phyloP scores from a whole-genome alignment of 2,329 filamentous ascomycete genomes.

The Acarospora socialis region DNA sequence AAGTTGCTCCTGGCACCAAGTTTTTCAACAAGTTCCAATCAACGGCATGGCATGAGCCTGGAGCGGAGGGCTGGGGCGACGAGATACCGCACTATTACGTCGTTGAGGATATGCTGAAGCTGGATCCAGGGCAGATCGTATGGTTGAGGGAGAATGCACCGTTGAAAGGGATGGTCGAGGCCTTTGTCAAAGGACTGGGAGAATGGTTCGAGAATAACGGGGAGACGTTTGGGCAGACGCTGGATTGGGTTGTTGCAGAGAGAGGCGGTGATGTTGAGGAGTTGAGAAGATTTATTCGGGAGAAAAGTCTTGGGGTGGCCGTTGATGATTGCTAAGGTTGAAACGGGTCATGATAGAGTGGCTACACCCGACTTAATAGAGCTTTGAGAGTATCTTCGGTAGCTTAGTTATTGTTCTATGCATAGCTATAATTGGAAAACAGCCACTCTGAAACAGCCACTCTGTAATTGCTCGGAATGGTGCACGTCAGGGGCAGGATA shows the following conservation, averaged over 20 bases:
- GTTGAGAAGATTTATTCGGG: constrained; percentile 19
- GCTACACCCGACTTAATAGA: too few relatives aligned
- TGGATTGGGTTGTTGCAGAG: constrained; percentile 42
- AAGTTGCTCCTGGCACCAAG: constrained; percentile 19
- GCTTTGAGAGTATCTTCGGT: too few relatives aligned
- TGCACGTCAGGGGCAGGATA: too few relatives aligned
- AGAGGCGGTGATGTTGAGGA: constrained; percentile 37
- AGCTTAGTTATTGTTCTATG: too few relatives aligned
- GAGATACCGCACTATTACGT: constrained; percentile 50
- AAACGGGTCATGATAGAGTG: too few relatives aligned
- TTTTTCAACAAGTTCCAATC: constrained; percentile 34
- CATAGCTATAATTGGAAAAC: too few relatives aligned
- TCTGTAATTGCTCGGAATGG: too few relatives aligned
- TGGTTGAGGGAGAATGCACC: constrained; percentile 42
- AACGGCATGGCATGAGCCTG: constrained; percentile 36
- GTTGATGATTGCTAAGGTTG: constrained; percentile 21
- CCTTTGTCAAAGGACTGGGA: constrained; percentile 34
- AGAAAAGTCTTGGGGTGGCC: too few relatives aligned
- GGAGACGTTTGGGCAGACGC: constrained; percentile 46
- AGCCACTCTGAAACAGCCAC: too few relatives aligned
- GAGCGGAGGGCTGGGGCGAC: constrained; percentile 49
- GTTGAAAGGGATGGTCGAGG: constrained; percentile 43
- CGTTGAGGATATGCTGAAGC: constrained; percentile 50
- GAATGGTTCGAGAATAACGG: constrained; percentile 52
- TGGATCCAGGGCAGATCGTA: constrained; percentile 45